phyloP scores from a whole-genome alignment of 1,139 yeast genomes.

The Scheffersomyces cryptocercus region DNA sequence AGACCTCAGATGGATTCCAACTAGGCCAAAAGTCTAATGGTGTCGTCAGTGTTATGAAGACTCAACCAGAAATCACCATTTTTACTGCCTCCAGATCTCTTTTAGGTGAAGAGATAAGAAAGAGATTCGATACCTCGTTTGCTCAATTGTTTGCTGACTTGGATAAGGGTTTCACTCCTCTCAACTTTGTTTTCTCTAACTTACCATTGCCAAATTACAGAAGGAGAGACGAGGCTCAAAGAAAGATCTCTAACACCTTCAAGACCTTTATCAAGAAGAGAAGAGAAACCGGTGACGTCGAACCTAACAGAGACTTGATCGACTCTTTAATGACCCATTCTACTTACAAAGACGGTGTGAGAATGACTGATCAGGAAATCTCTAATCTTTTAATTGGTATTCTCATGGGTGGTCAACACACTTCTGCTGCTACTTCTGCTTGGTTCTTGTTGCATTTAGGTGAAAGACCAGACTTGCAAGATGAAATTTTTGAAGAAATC shows the following conservation, averaged over 20 bases:
- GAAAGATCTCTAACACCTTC: conserved; percentile 75
- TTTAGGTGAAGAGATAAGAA: conserved; percentile 89
- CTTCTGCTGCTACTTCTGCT: conserved; percentile 93
- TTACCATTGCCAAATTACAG: conserved; percentile 86
- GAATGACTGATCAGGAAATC: conserved; percentile 93
- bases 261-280: conserved; percentile 74
- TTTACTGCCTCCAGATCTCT: conserved; percentile 93
- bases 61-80: conserved; percentile 94
- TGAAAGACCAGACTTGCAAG: conserved; percentile 80
- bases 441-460: conserved; percentile 94
- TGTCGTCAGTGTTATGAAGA: conserved; percentile 67
- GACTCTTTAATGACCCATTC: conserved; percentile 83
- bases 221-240: conserved; percentile 86
- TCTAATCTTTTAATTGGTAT: conserved; percentile 93
- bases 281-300: conserved; percentile 71
- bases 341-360: conserved; percentile 88
- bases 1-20: conserved; percentile 44
- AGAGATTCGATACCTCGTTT: conserved; percentile 76
- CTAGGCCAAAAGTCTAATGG: conserved; percentile 46
- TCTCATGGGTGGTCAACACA: conserved; percentile 99
- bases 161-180: conserved; percentile 95
- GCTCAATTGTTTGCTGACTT: conserved; percentile 87
- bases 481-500: conserved; percentile 76
- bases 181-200: conserved; percentile 93
- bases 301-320: conserved; percentile 80